A percentile compares a stretch with the other conserved stretches of the same genome.
phyloP scores from a whole-genome alignment of 2,329 filamentous ascomycete genomes.

The Aspergillus neotritici region DNA sequence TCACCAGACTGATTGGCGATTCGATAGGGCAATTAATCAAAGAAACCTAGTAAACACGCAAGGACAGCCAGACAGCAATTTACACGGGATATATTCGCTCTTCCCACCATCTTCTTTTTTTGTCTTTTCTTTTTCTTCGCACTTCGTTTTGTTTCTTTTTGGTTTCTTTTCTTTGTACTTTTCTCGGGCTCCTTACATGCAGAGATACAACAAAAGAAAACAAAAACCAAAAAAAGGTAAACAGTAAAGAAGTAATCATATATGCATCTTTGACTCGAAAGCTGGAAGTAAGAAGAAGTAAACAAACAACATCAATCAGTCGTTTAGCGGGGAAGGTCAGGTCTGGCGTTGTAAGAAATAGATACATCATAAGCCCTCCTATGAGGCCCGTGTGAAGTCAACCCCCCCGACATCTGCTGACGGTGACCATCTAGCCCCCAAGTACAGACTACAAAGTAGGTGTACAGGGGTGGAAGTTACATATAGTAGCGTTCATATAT shows the following conservation, averaged over 20 bases:
- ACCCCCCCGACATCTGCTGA: slow-evolving; percentile 2
- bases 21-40: background rate
- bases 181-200: background rate
- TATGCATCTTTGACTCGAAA: no score
- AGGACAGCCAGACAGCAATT: slow-evolving; percentile 6
- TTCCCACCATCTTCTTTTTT: slow-evolving; percentile 16
- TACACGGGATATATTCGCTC: slow-evolving; percentile 12
- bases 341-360: slow-evolving; percentile 7
- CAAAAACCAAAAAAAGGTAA: background rate
- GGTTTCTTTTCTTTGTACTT: slow-evolving; percentile 1
- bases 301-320: no score
- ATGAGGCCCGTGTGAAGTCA: no score
- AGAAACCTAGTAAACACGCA: slow-evolving; percentile 6
- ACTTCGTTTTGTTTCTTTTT: slow-evolving; percentile 1
- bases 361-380: slow-evolving; percentile 1
- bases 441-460: no score
- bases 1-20: slow-evolving; percentile 8
- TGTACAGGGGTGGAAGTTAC: no score
- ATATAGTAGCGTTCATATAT: no score
- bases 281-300: no score
- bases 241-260: background rate
- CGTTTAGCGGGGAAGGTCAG: background rate
- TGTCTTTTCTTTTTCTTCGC: background rate
- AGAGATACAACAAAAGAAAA: background rate
- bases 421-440: background rate